Evolutionary conservation across 2,329 filamentous ascomycete genomes (phyloP).

Genomic region (Dactylonectria macrodidyma): DNA sequence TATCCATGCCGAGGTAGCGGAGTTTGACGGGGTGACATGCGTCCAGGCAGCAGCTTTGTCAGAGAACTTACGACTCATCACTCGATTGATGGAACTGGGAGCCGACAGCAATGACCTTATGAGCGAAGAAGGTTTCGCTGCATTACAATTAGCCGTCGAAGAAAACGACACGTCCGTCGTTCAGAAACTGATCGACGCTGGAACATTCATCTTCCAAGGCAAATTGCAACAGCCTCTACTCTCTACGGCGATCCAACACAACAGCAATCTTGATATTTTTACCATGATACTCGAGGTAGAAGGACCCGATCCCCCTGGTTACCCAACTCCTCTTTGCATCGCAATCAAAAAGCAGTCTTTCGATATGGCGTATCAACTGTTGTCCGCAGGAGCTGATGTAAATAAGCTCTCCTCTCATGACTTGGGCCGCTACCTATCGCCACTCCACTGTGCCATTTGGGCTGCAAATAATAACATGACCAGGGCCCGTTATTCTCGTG

Average conservation of each 20-base stretch:
- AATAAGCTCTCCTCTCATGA: too few relatives aligned
- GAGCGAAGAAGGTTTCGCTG: too few relatives aligned
- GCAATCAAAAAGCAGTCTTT: not conserved
- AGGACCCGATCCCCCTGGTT: too few relatives aligned
- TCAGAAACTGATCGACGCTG: constrained; percentile 3
- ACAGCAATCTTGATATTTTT: too few relatives aligned
- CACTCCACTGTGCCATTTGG: too few relatives aligned
- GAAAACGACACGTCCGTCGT: not conserved
- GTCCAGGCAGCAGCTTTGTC: not conserved
- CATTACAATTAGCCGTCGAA: not conserved
- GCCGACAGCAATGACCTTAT: not conserved
- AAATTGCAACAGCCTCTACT: too few relatives aligned
- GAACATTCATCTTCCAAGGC: not conserved
- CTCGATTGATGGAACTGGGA: not conserved
- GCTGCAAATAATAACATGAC: too few relatives aligned
- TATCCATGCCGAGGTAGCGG: not conserved
- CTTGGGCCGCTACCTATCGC: too few relatives aligned
- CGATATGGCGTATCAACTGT: not conserved
- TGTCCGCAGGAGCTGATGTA: too few relatives aligned
- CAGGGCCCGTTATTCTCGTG: too few relatives aligned
- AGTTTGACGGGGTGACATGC: not conserved
- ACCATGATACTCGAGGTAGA: too few relatives aligned
- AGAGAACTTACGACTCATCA: not conserved
- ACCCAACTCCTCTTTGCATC: not conserved
- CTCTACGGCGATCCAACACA: too few relatives aligned